Base-by-base conservation (phyloP, 2,329 filamentous ascomycete genomes). In the Nothophaeocryptopus gaeumannii region DNA sequence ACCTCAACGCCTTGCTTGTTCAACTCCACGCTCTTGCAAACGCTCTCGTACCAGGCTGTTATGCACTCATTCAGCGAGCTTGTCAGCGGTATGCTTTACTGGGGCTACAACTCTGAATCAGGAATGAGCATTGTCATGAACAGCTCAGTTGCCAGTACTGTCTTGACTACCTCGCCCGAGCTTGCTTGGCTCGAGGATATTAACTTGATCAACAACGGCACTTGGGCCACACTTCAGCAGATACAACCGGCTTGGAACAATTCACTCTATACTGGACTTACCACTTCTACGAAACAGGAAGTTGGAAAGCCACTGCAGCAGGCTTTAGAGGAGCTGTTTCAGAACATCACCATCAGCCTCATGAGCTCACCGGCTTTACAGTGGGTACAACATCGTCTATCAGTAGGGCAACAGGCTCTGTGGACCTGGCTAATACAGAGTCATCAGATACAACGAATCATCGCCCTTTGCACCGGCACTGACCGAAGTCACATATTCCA, bases 311-410 rank as follows among this genome's bases (percentile, higher is more conserved):
- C 33, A 4, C 37, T 45, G 15, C n/a, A 45, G 35, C 11, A n/a
- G 12, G 35, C 42, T n/a, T 5, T 51, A 2, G 49, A 47, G 20
- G 16, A 51, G 29, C 35, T 57, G 2, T 54, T 57, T 20, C 48
- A 50, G 5, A 55, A 57, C 16, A 31, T 55, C 11, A 58, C 52
- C 2, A 39, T 57, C 4, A 44, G 47, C 12, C 41, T 57, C 13
- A 38, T 52, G 37, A 55, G 52, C 34, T 46, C 39, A 9, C 8
- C 35, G 13, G 10, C 40, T 20, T 41, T 55, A 14, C 36, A 20
- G 45, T 49, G 26, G 38, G 38, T 26, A 26, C n/a, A n/a, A n/a
- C n/a, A n/a, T n/a, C n/a, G n/a, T n/a, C n/a, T n/a, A n/a, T n/a
- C n/a, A n/a, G n/a, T n/a, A n/a, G n/a, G n/a, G n/a, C n/a, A n/a